These are phyloP conservation scores for Schwanniomyces vanrijiae DNA, from an alignment of 805 yeast genomes.

Conservation along the genomic window DNA sequence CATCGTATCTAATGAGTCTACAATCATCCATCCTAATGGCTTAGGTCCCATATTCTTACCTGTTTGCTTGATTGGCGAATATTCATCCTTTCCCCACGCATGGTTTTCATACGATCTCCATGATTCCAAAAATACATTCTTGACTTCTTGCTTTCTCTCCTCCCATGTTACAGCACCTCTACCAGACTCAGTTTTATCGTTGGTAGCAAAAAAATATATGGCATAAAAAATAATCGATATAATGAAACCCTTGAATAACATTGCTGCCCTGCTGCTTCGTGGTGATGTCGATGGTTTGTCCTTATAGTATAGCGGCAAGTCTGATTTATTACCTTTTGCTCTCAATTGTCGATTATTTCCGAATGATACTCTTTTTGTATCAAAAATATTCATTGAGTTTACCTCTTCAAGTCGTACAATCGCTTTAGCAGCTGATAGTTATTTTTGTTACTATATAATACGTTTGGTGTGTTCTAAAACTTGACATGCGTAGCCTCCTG, in stretches of 20 bases:
- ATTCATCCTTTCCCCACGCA: constrained; percentile 86
- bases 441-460: too few species aligned
- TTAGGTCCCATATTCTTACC: constrained; percentile 75
- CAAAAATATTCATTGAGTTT: constrained; percentile 1
- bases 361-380: constrained; percentile 4
- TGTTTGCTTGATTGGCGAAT: constrained; percentile 60
- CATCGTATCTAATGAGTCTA: constrained; percentile 83
- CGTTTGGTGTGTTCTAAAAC: too few species aligned
- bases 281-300: constrained; percentile 25
- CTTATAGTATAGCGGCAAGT: constrained; percentile 34
- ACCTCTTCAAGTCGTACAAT: neutral
- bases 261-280: constrained; percentile 9
- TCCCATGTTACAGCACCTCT: constrained; percentile 37
- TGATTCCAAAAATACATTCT: constrained; percentile 65
- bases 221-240: constrained; percentile 41
- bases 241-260: constrained; percentile 46
- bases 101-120: constrained; percentile 74
- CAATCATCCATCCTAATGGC: constrained; percentile 93
- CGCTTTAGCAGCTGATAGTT: too few species aligned
- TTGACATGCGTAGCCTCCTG: too few species aligned
- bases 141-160: constrained; percentile 55
- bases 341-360: constrained; percentile 17
- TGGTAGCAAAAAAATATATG: constrained; percentile 25
- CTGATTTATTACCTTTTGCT: constrained; percentile 13
- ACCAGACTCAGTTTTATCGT: neutral